Percentiles rank a stretch among this genome's conserved stretches.
These are phyloP conservation scores for Lentinula raphanica DNA, from an alignment of 768 basidiomycete genomes.

Conservation along the genomic window DNA sequence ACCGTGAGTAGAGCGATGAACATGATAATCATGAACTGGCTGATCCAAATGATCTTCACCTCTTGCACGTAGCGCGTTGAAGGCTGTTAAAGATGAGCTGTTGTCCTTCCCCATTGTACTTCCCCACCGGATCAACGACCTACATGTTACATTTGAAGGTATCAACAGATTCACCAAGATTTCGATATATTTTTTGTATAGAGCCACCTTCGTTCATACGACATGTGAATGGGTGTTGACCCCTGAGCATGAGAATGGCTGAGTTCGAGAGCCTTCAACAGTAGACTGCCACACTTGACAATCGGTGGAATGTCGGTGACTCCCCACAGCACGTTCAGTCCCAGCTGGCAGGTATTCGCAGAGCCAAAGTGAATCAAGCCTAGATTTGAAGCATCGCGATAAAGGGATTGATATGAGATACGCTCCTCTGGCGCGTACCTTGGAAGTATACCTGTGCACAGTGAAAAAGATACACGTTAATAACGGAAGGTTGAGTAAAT, in stretches of 20 bases:
- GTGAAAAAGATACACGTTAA: neutral
- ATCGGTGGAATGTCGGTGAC: neutral
- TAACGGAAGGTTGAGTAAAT: neutral
- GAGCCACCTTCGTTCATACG: neutral
- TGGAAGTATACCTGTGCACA: neutral
- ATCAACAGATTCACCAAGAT: neutral
- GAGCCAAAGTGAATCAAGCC: neutral
- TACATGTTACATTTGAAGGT: too few species aligned
- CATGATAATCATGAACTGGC: too few species aligned
- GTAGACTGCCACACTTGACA: neutral
- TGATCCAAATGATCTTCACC: too few species aligned
- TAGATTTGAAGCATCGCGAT: neutral
- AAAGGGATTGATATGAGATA: neutral
- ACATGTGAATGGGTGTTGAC: neutral
- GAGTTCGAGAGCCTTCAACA: neutral
- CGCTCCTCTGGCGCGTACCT: neutral
- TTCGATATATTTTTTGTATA: neutral
- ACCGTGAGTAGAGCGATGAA: too few species aligned
- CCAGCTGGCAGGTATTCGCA: neutral
- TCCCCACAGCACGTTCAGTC: neutral
- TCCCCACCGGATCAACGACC: slow-evolving; percentile 1
- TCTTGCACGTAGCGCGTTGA: too few species aligned
- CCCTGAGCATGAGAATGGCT: neutral
- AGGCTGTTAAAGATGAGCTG: too few species aligned
- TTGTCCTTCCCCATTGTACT: too few species aligned